These are phyloP conservation scores for Onygenales sp. DNA, from an alignment of 2,329 filamentous ascomycete species.

Conservation along the genomic window DNA sequence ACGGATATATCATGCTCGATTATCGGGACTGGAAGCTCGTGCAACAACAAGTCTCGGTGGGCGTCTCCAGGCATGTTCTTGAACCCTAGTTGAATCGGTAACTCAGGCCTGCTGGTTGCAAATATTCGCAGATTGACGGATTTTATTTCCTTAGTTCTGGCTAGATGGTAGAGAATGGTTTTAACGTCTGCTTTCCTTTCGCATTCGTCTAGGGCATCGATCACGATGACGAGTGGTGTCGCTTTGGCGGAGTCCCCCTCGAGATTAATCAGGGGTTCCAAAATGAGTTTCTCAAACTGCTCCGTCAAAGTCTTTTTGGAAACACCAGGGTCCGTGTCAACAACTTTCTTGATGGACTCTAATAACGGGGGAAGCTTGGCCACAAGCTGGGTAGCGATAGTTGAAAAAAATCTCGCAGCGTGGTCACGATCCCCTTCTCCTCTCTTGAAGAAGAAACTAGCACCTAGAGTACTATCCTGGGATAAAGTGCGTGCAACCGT, in stretches of 20 bases:
- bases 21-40: slow-evolving; percentile 14
- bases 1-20: slow-evolving; percentile 16
- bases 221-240: slow-evolving; percentile 11
- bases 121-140: slow-evolving; percentile 14
- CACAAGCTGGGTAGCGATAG: slow-evolving; percentile 21
- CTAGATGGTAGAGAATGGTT: slow-evolving; percentile 15
- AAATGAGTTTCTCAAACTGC: slow-evolving; percentile 18
- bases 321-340: slow-evolving; percentile 20
- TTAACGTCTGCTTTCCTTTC: slow-evolving; percentile 14
- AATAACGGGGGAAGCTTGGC: slow-evolving; percentile 19
- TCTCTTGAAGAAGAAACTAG: slow-evolving; percentile 23
- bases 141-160: background rate
- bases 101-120: slow-evolving; percentile 22
- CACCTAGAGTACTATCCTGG: slow-evolving; percentile 12
- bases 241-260: background rate
- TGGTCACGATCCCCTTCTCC: slow-evolving; percentile 12
- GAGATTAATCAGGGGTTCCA: slow-evolving; percentile 11
- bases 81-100: slow-evolving; percentile 17
- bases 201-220: slow-evolving; percentile 22
- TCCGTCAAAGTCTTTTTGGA: slow-evolving; percentile 15
- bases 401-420: slow-evolving; percentile 18
- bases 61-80: slow-evolving; percentile 6
- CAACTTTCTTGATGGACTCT: slow-evolving; percentile 9
- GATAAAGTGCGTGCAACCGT: slow-evolving; percentile 15
- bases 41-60: slow-evolving; percentile 15